Percentiles rank a stretch among this genome's conserved stretches.
These are phyloP conservation scores for Lasiodiplodia sp. DNA, from an alignment of 2,329 filamentous ascomycete species.

Conservation along the genomic window DNA sequence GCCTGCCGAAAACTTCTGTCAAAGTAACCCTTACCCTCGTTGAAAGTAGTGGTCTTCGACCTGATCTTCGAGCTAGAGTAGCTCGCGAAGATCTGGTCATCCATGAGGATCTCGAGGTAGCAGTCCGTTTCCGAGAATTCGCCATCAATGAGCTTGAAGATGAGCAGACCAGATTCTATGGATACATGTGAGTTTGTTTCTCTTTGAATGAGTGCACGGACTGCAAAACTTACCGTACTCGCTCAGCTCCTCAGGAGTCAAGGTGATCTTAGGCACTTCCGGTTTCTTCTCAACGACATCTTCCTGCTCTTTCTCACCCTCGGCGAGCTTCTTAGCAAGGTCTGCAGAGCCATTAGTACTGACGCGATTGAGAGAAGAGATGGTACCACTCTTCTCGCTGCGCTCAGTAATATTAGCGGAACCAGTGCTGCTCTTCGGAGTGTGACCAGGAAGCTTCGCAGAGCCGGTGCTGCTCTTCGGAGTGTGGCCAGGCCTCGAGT, in stretches of 20 bases:
- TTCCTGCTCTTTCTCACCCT: conserved; percentile 55
- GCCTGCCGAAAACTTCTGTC: conserved; percentile 37
- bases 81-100: conserved; percentile 91
- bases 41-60: conserved; percentile 74
- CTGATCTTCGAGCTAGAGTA: conserved; percentile 82
- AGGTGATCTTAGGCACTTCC: conserved; percentile 75
- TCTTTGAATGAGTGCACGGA: background rate
- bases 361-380: conserved; percentile 48
- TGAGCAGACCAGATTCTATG: conserved; percentile 84
- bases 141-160: conserved; percentile 93
- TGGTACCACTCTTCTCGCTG: conserved; percentile 49
- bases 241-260: conserved; percentile 80
- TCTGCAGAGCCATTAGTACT: conserved; percentile 47
- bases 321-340: conserved; percentile 55
- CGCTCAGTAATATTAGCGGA: conserved; percentile 25
- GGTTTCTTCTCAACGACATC: conserved; percentile 59
- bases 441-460: conserved; percentile 31
- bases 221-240: conserved; percentile 68
- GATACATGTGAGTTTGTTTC: conserved; percentile 42
- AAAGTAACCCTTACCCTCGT: conserved; percentile 69
- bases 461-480: conserved; percentile 25
- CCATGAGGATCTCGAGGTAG: conserved; percentile 87
- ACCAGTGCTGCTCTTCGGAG: conserved; percentile 20
- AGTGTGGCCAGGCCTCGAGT: conserved; percentile 28
- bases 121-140: conserved; percentile 79